Evolutionary conservation across 148 eudicot genomes (phyloP), one percentile per base, ranked within the genome.

Genomic region (Agrostemma githago): DNA sequence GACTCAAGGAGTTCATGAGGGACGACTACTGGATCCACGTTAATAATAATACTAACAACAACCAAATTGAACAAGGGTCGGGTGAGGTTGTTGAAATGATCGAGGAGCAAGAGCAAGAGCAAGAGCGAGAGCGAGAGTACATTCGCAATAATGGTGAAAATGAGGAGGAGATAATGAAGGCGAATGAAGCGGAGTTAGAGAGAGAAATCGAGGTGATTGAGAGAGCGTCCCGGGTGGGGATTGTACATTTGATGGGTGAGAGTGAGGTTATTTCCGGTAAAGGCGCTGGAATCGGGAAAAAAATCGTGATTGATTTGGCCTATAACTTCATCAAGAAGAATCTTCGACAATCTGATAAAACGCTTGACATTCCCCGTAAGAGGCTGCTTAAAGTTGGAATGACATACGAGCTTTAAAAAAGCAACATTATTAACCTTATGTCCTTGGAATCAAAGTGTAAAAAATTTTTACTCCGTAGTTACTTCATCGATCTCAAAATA

Each of bases 371-470:
- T 65, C 90, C 93, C 41, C 87, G 77, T 4, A 81, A 83, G 74
- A 59, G 83, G 16, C 61, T 89, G 79, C 85, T 89, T 12, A 89
- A 89, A 64, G 90, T 89, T 5, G 93, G 93, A 16, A 87, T 89
- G 90, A 85, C 85, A 4, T 89, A 84, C 21, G 90, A 89, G 72
- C 88, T 89, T 19, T 87, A 80, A 80, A 80, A 80, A 71, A n/a
- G 14, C 56, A 51, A 51, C 15, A 8, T 11, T 10, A 15, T 48
- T 8, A 48, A 48, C 54, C n/a, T n/a, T 48, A 48, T 48, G 54
- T 9, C 54, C 3, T n/a, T n/a, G 54, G 54, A 8, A 8, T 10
- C 54, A 0, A 48, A 48, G 54, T 48, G 54, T 48, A 15, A 48
- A 48, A 48, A 48, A 42, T n/a, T n/a, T n/a, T n/a, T n/a, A n/a